Conservation (phyloP, 2,329 filamentous ascomycete genomes). For the Arachnopeziza araneosa region DNA sequence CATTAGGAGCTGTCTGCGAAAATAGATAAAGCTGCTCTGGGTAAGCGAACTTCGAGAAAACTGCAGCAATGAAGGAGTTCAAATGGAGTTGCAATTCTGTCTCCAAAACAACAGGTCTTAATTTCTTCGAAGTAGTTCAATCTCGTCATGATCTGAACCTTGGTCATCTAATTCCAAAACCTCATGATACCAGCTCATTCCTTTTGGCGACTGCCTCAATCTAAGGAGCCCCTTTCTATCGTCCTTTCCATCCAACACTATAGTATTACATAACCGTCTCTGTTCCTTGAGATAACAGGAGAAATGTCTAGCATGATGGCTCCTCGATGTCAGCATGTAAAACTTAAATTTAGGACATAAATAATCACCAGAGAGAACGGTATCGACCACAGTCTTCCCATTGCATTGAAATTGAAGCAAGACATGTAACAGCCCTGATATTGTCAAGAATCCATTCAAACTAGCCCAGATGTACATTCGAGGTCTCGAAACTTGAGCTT, state of each 20-base stretch:
- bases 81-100: too few relatives aligned
- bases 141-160: background rate
- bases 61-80: too few relatives aligned
- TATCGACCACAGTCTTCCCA: background rate
- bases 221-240: background rate
- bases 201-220: background rate
- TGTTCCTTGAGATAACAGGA: background rate
- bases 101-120: background rate
- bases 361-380: background rate
- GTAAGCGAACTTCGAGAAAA: too few relatives aligned
- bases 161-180: background rate
- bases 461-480: background rate
- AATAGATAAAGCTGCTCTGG: too few relatives aligned
- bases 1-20: too few relatives aligned
- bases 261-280: background rate
- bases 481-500: background rate
- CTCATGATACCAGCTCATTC: background rate
- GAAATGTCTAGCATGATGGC: background rate
- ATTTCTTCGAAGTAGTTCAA: conserved; percentile 17
- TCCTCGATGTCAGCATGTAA: background rate
- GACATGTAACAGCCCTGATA: background rate
- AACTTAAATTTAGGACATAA: background rate
- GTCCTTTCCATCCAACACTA: background rate
- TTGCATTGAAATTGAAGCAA: background rate
- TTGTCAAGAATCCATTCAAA: background rate